Evolutionary conservation across 208 protist genomes (phyloP), one percentile per base, ranked within the genome.

Genomic region (Trypanosoma congolense): DNA sequence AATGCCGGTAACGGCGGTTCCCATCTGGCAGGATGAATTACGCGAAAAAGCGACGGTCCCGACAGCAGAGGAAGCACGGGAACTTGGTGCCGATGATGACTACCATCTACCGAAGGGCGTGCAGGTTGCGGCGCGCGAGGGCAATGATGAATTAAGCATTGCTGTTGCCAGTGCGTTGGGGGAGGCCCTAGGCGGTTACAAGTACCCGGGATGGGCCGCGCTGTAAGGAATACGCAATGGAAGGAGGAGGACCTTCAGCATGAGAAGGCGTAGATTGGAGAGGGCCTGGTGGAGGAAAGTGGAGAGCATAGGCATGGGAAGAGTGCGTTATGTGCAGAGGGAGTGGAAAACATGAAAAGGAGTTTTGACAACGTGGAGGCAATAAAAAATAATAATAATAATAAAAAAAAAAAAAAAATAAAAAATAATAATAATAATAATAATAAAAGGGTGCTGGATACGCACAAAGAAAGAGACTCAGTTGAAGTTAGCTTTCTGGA

Each of bases 61-160:
- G 4, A 84, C 73, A 18, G 29, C 35, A 8, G 49, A 48, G 6
- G 57, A 61, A 14, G 52, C 49, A 36, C 36, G 66, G 3, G 67
- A 62, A 35, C 71, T 57, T 26, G 29, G 57, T 29, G 31, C 48
- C n/a, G 58, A 56, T 3, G 16, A 24, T 18, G 57, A 76, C 26
- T 50, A 44, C 53, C 82, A 93, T 57, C 53, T 93, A 36, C 86
- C 86, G 0, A 93, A 90, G 61, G 86, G 86, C 9, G 78, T 93
- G 50, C 86, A 93, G 70, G 63, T 93, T 14, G 86, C 90, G 10
- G 74, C 68, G 2, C 68, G 75, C 3, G 65, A 75, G 21, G 53
- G 72, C 47, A 72, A 80, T 36, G 86, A 93, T 56, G 86, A 87
- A 61, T 66, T 90, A 14, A 75, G 70, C 46, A 43, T 93, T 51